These are phyloP conservation scores for Erodium maritimum DNA, from an alignment of 345 rosid species.

Conservation along the genomic window DNA sequence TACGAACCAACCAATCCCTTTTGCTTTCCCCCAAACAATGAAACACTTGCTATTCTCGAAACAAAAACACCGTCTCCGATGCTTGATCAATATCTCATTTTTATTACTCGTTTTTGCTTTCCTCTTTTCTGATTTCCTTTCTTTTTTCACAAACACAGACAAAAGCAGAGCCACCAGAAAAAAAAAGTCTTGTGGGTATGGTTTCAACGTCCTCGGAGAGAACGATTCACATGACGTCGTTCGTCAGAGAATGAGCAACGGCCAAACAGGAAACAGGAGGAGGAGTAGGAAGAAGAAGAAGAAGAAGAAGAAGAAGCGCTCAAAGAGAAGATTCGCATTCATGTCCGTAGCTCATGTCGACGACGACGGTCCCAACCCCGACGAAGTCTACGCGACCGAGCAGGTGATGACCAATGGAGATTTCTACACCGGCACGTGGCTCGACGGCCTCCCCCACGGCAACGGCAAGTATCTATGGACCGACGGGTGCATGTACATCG, in stretches of 20 bases:
- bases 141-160: no score
- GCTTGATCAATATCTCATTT: neutral
- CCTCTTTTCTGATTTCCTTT: no score
- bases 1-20: conserved; percentile 4
- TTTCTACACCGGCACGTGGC: conserved; percentile 80
- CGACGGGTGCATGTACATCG: conserved; percentile 90
- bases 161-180: no score
- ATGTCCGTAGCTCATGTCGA: conserved; percentile 91
- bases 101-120: conserved; percentile 1
- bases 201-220: no score
- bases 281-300: no score
- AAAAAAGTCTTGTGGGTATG: no score
- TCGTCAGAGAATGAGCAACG: conserved; percentile 21
- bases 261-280: no score
- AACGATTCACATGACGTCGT: neutral
- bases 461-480: conserved; percentile 81
- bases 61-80: conserved; percentile 8
- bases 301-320: conserved; percentile 38
- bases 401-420: conserved; percentile 54
- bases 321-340: conserved; percentile 21
- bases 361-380: conserved; percentile 44
- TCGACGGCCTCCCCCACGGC: conserved; percentile 60
- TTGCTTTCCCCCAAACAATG: conserved; percentile 19
- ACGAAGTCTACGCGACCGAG: conserved; percentile 39
- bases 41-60: conserved; percentile 1